A percentile compares a stretch with the other conserved stretches of the same genome.
Conservation (phyloP, 495 filamentous ascomycete species). For the Lasiosphaeria miniovina region DNA sequence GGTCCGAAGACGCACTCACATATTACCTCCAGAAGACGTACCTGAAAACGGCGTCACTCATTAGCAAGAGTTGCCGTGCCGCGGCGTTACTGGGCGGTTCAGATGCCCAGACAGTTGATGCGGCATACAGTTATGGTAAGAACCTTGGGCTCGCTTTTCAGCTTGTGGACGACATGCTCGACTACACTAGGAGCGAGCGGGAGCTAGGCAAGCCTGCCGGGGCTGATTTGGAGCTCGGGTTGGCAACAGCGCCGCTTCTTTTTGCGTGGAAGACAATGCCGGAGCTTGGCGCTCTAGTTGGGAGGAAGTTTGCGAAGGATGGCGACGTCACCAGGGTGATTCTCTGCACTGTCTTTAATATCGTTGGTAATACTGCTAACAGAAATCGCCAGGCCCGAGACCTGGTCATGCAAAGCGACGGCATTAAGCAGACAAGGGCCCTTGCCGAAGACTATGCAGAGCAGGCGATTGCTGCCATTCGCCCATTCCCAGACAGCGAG, state of each 20-base stretch:
- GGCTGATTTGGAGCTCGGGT: conserved; percentile 87
- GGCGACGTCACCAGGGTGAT: conserved; percentile 82
- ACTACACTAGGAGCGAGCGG: conserved; percentile 81
- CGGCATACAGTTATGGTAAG: conserved; percentile 86
- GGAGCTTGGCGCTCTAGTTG: conserved; percentile 83
- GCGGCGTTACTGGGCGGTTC: conserved; percentile 80
- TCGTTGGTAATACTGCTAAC: conserved; percentile 15
- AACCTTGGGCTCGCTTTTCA: conserved; percentile 95
- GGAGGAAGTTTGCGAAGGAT: conserved; percentile 77
- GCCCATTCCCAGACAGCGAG: conserved; percentile 81
- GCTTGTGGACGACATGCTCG: conserved; percentile 97
- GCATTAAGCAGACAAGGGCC: conserved; percentile 83
- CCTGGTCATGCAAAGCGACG: conserved; percentile 76
- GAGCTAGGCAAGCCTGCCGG: conserved; percentile 94
- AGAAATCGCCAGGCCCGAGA: conserved; percentile 65
- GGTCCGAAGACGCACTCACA: conserved; percentile 78
- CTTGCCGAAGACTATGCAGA: conserved; percentile 88
- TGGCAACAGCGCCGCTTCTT: conserved; percentile 91
- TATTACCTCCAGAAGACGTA: conserved; percentile 99
- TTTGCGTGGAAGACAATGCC: conserved; percentile 93
- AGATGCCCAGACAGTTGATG: conserved; percentile 76
- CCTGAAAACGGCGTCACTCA: conserved; percentile 90
- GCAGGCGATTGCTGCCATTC: conserved; percentile 80
- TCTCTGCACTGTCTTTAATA: conserved; percentile 12
- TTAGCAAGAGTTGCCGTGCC: conserved; percentile 91